Conservation (phyloP, 1,139 yeast genomes). For the Lodderomyces beijingensis region DNA sequence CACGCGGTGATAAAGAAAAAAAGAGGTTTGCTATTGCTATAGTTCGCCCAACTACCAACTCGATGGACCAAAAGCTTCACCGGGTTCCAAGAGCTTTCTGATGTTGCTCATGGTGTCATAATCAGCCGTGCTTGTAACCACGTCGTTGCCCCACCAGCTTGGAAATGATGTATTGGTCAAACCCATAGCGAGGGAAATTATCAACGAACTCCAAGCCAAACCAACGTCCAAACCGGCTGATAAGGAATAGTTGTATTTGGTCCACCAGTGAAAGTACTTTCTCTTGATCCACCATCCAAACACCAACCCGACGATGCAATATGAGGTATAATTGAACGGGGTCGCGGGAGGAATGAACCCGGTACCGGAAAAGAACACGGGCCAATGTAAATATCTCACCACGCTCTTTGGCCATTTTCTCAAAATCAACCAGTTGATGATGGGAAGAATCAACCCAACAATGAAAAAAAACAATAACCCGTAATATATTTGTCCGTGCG, state of each 20-base stretch:
- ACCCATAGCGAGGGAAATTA: conserved; percentile 36
- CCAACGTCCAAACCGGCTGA: conserved; percentile 44
- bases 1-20: too few relatives aligned
- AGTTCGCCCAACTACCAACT: too few relatives aligned
- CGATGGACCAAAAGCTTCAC: conserved; percentile 19
- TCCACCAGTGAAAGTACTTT: conserved; percentile 44
- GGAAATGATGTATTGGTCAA: conserved; percentile 23
- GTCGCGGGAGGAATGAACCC: conserved; percentile 48
- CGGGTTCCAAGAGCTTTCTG: conserved; percentile 13
- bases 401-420: conserved; percentile 39
- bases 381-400: conserved; percentile 44
- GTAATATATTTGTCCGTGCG: conserved; percentile 36
- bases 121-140: conserved; percentile 10
- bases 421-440: conserved; percentile 31
- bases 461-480: conserved; percentile 39
- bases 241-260: conserved; percentile 37
- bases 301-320: conserved; percentile 30
- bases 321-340: conserved; percentile 38
- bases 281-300: conserved; percentile 32
- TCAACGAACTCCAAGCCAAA: conserved; percentile 37
- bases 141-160: conserved; percentile 37
- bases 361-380: conserved; percentile 46
- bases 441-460: conserved; percentile 34
- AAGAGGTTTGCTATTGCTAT: too few relatives aligned
- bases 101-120: conserved; percentile 11